These are phyloP conservation scores for Aspergillus pseudotamarii DNA, from an alignment of 2,329 filamentous ascomycete species.

Conservation along the genomic window DNA sequence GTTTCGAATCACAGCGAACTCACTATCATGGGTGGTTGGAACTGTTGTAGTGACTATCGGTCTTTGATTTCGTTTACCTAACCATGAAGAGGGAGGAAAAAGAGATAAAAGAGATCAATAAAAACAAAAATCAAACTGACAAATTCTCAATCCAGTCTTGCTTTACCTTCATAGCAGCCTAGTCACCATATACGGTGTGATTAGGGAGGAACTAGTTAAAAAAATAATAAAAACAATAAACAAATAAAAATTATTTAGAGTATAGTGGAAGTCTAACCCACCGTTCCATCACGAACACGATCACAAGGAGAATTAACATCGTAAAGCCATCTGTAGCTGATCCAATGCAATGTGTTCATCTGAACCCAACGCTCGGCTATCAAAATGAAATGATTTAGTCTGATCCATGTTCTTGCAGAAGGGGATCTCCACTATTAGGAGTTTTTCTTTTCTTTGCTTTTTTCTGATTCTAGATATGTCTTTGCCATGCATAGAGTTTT, in stretches of 20 bases:
- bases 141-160: not conserved
- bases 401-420: not conserved
- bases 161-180: not conserved
- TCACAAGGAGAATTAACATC: not conserved
- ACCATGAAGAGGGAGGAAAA: not conserved
- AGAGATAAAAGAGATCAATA: not conserved
- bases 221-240: not conserved
- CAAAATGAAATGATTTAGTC: not conserved
- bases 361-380: not conserved
- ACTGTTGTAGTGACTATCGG: slow-evolving; percentile 9
- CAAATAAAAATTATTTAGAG: not conserved
- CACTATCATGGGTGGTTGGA: slow-evolving; percentile 17
- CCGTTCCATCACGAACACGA: not conserved
- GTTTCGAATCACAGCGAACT: slow-evolving; percentile 23
- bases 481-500: not conserved
- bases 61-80: not conserved
- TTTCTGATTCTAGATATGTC: not conserved
- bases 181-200: not conserved
- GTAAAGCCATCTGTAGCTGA: not conserved
- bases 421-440: not conserved
- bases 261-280: not conserved
- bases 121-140: not conserved
- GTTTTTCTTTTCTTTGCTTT: not conserved
- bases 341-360: not conserved
- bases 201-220: not conserved